Evolutionary conservation across 352 stramenopile species (phyloP).

Genomic region (Globisporangium apiculatum): DNA sequence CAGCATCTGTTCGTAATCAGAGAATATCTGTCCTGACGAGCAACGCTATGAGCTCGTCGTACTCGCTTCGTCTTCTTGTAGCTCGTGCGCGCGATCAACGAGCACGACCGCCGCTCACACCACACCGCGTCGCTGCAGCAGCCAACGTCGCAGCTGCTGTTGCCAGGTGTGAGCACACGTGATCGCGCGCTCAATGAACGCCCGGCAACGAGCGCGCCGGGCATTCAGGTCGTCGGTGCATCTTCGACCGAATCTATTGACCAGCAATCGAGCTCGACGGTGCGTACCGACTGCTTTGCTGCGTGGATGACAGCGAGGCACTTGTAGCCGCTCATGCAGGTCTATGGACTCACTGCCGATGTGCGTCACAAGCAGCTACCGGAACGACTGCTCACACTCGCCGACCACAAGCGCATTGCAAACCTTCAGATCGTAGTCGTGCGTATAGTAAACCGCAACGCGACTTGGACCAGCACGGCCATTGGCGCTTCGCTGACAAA

Average conservation of each 20-base stretch:
- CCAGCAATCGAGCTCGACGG: background rate
- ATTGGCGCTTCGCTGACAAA: too few species aligned
- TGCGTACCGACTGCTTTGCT: background rate
- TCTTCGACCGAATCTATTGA: background rate
- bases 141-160: conserved; percentile 11
- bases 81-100: conserved; percentile 35
- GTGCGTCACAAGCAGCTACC: conserved; percentile 1
- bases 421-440: conserved; percentile 36
- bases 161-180: background rate
- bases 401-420: conserved; percentile 60
- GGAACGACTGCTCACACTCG: conserved; percentile 26
- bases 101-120: conserved; percentile 1
- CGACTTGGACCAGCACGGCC: background rate
- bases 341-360: background rate
- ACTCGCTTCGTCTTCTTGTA: conserved; percentile 6
- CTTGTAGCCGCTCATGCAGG: too few species aligned
- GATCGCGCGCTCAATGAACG: background rate
- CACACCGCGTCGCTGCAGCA: background rate
- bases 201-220: background rate
- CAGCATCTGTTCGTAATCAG: background rate
- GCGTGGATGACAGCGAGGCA: too few species aligned
- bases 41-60: too few species aligned
- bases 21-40: background rate
- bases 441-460: background rate
- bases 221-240: conserved; percentile 1